A percentile compares a stretch with the other conserved stretches of the same genome.
These are phyloP conservation scores for Rauvolfia tetraphylla DNA, from an alignment of 257 asterid species.

Conservation along the genomic window DNA sequence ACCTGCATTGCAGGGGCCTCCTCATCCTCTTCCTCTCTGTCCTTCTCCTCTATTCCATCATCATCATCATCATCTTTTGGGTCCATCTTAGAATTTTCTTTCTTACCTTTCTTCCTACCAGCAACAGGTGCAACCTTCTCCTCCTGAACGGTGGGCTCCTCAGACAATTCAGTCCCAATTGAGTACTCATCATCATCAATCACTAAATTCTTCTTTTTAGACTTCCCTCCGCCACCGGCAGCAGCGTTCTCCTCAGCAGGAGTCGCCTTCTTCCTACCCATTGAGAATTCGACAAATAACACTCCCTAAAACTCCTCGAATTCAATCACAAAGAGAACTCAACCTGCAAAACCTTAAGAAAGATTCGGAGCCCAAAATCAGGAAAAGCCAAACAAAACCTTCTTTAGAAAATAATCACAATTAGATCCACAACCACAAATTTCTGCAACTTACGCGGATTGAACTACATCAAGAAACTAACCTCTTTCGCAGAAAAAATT, in stretches of 20 bases:
- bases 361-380: constrained; percentile 3
- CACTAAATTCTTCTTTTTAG: constrained; percentile 60
- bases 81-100: constrained; percentile 42
- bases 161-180: constrained; percentile 59
- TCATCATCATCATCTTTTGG: constrained; percentile 40
- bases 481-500: neutral
- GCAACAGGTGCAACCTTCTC: constrained; percentile 42
- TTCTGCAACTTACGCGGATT: neutral
- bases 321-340: neutral
- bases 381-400: neutral
- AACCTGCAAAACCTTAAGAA: neutral
- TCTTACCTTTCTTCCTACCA: constrained; percentile 58
- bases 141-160: constrained; percentile 49
- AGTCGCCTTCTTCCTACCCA: constrained; percentile 82
- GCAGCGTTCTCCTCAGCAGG: constrained; percentile 53
- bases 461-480: neutral
- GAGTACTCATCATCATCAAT: constrained; percentile 73
- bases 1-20: constrained; percentile 34
- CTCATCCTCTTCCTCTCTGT: constrained; percentile 43
- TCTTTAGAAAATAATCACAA: neutral
- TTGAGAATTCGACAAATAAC: constrained; percentile 37
- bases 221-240: constrained; percentile 49
- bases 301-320: neutral
- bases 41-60: constrained; percentile 22
- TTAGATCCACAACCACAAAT: neutral